Conservation (phyloP, 352 stramenopile species). For the Phytophthora foliorum region DNA sequence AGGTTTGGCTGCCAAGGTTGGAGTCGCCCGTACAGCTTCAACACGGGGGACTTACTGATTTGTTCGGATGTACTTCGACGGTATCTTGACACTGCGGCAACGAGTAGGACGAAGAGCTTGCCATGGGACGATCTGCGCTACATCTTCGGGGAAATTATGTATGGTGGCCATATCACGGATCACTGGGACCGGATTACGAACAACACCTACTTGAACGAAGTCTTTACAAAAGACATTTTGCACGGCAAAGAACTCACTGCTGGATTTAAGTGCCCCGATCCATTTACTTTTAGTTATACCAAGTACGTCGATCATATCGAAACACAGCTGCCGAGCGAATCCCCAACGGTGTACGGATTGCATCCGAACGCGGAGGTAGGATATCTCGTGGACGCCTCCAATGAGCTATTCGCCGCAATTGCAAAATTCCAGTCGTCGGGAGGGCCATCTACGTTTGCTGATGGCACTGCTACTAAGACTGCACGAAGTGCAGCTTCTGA, state of each 20-base stretch:
- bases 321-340: constrained; percentile 67
- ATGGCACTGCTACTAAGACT: constrained; percentile 26
- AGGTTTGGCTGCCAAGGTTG: constrained; percentile 94
- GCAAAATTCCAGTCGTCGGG: constrained; percentile 85
- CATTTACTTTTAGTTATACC: constrained; percentile 83
- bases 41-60: constrained; percentile 95
- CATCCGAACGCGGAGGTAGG: constrained; percentile 87
- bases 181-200: constrained; percentile 89
- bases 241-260: constrained; percentile 57
- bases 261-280: constrained; percentile 87
- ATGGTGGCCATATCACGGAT: constrained; percentile 88
- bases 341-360: constrained; percentile 74
- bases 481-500: constrained; percentile 12
- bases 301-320: constrained; percentile 95
- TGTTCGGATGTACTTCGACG: constrained; percentile 84
- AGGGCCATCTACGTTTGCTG: constrained; percentile 60
- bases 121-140: constrained; percentile 90
- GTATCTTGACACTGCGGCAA: constrained; percentile 63
- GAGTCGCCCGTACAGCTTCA: constrained; percentile 95
- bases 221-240: constrained; percentile 77
- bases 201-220: constrained; percentile 70
- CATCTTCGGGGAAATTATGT: constrained; percentile 96
- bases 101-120: constrained; percentile 43
- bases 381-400: constrained; percentile 78
- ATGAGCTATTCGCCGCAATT: constrained; percentile 90